phyloP scores from a whole-genome alignment of 2,329 filamentous ascomycete genomes.

The Chrysosporium queenslandicum region DNA sequence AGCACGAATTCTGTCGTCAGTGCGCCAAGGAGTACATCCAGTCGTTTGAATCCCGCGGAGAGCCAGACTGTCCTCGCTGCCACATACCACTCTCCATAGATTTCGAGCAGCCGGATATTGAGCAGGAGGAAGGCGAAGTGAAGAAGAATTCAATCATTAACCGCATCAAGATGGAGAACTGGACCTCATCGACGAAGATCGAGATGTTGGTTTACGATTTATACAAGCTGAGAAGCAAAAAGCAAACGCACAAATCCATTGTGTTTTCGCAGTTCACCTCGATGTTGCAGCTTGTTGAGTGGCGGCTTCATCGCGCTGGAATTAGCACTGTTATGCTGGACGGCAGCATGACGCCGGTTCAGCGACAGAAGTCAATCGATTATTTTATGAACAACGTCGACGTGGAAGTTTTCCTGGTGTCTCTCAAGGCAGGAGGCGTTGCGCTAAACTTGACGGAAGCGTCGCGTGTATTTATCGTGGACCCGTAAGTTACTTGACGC shows the following conservation, averaged over 20 bases:
- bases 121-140: slow-evolving; percentile 74
- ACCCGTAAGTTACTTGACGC: slow-evolving; percentile 66
- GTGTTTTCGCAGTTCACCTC: slow-evolving; percentile 97
- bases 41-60: slow-evolving; percentile 55
- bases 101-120: slow-evolving; percentile 87
- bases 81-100: slow-evolving; percentile 86
- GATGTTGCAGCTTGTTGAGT: slow-evolving; percentile 94
- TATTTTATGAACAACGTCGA: slow-evolving; percentile 94
- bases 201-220: slow-evolving; percentile 92
- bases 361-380: slow-evolving; percentile 86
- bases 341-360: slow-evolving; percentile 89
- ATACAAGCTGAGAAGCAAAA: slow-evolving; percentile 82
- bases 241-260: slow-evolving; percentile 89
- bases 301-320: slow-evolving; percentile 89
- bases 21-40: slow-evolving; percentile 72
- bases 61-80: slow-evolving; percentile 67
- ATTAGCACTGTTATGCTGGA: slow-evolving; percentile 98
- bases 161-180: slow-evolving; percentile 96
- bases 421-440: slow-evolving; percentile 89
- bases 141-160: slow-evolving; percentile 98
- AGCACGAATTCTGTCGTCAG: slow-evolving; percentile 79
- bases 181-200: slow-evolving; percentile 97
- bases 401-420: slow-evolving; percentile 92
- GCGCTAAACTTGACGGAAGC: slow-evolving; percentile 93
- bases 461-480: slow-evolving; percentile 87